These are phyloP conservation scores for Dryas drummondii DNA, from an alignment of 306 rosid genomes.

Conservation along the genomic window DNA sequence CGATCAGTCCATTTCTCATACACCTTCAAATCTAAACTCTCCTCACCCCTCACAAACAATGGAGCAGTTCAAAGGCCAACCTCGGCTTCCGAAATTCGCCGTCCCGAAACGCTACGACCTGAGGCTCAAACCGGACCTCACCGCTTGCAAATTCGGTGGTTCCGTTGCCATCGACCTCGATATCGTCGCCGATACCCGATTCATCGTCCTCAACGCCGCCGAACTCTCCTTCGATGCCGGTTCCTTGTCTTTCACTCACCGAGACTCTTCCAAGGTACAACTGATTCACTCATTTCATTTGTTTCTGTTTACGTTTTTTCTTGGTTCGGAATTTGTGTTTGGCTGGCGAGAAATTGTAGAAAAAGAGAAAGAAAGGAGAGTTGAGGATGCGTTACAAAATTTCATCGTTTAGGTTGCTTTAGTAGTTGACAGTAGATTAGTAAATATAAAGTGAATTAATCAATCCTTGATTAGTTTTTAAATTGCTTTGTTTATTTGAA, in stretches of 20 bases:
- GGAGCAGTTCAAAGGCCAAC: constrained; percentile 84
- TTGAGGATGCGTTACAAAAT: not conserved
- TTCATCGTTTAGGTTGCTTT: not conserved
- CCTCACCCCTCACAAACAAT: constrained; percentile 16
- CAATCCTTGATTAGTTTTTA: not conserved
- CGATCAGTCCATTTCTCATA: too few species aligned
- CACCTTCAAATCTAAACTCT: not conserved
- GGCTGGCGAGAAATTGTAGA: not conserved
- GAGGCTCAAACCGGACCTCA: constrained; percentile 73
- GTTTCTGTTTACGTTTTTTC: not conserved
- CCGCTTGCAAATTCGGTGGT: constrained; percentile 65
- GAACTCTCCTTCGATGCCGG: constrained; percentile 44
- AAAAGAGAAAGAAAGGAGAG: not conserved
- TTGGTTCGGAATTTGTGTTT: too few species aligned
- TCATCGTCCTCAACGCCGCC: constrained; percentile 82
- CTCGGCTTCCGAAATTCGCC: constrained; percentile 91
- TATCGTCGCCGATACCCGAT: constrained; percentile 58
- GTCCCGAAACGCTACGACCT: constrained; percentile 74
- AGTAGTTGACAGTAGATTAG: not conserved
- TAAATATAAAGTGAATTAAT: not conserved
- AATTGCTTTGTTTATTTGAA: not conserved
- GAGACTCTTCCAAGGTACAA: constrained; percentile 50
- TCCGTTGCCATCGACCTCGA: constrained; percentile 60
- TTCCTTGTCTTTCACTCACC: constrained; percentile 44
- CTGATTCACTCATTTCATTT: not conserved